These are phyloP conservation scores for Scorias spongiosa DNA, from an alignment of 2,329 filamentous ascomycete genomes.

Conservation along the genomic window DNA sequence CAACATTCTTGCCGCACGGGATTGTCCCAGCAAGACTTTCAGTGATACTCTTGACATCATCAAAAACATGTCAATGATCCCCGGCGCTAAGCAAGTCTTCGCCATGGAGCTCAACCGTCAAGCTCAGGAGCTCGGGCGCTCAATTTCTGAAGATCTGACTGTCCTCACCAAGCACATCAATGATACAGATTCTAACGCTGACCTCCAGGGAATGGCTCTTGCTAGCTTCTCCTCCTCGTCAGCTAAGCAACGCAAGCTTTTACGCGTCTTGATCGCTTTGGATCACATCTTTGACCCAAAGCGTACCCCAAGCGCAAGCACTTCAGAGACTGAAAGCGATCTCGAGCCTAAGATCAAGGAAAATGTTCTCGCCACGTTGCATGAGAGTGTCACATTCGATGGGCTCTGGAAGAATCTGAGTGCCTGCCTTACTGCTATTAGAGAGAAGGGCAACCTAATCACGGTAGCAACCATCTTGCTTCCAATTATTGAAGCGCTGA, in stretches of 20 bases:
- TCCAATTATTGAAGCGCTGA: conserved; percentile 86
- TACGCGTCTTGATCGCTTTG: conserved; percentile 80
- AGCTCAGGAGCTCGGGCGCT: conserved; percentile 68
- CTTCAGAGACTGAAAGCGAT: conserved; percentile 27
- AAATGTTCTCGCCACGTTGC: conserved; percentile 72
- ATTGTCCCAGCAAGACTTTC: conserved; percentile 96
- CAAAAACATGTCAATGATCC: conserved; percentile 89
- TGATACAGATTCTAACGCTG: conserved; percentile 73
- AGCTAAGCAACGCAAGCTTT: conserved; percentile 89
- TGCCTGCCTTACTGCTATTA: conserved; percentile 73
- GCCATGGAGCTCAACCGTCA: conserved; percentile 85
- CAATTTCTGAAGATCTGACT: conserved; percentile 70
- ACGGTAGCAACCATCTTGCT: conserved; percentile 93
- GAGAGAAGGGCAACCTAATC: conserved; percentile 84
- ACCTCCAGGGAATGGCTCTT: conserved; percentile 86
- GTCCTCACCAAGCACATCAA: conserved; percentile 76
- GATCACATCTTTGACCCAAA: conserved; percentile 91
- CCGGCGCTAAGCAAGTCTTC: conserved; percentile 76
- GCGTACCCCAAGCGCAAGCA: conserved; percentile 33
- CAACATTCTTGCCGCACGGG: conserved; percentile 86
- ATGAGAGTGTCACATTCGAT: conserved; percentile 80
- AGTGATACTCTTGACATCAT: conserved; percentile 96
- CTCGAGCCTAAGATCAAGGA: conserved; percentile 54
- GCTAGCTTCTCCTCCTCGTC: conserved; percentile 92
- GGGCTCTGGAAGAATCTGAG: conserved; percentile 87